Evolutionary conservation across 441 rosid species (phyloP).

Genomic region (Dalechampia spathulata): DNA sequence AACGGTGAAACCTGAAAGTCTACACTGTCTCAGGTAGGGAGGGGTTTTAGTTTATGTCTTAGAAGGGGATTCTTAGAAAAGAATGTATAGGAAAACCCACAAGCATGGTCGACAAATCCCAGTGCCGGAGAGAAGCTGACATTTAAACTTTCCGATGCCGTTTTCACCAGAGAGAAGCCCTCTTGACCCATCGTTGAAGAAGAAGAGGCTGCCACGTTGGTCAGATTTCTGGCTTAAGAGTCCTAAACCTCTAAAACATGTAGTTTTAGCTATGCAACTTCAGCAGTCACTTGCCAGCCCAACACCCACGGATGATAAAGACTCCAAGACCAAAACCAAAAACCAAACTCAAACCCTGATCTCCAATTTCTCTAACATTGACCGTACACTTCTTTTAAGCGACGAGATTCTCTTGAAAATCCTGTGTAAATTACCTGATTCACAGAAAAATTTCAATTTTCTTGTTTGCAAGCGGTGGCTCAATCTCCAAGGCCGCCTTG

Average conservation of each 20-base stretch:
- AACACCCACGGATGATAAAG: constrained; percentile 20
- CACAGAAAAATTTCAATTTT: constrained; percentile 39
- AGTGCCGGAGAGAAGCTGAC: background rate
- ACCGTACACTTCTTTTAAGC: constrained; percentile 56
- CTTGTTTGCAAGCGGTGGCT: constrained; percentile 87
- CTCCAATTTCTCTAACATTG: constrained; percentile 35
- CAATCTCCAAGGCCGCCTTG: constrained; percentile 60
- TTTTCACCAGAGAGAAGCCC: constrained; percentile 25
- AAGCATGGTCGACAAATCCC: background rate
- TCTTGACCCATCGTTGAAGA: constrained; percentile 30
- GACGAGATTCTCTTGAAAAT: constrained; percentile 52
- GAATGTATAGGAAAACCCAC: background rate
- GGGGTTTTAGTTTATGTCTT: background rate
- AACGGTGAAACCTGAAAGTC: background rate
- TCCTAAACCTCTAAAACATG: constrained; percentile 44
- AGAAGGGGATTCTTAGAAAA: background rate
- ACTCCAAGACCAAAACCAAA: constrained; percentile 14
- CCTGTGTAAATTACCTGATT: constrained; percentile 47
- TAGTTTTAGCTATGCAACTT: constrained; percentile 46
- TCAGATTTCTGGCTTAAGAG: constrained; percentile 64
- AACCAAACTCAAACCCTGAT: constrained; percentile 34
- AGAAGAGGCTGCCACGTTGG: constrained; percentile 55
- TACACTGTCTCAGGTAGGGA: no score
- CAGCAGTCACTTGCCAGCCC: constrained; percentile 35
- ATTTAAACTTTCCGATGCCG: constrained; percentile 51